Conservation (phyloP, 805 yeast genomes). For the Candida cerambycidarum region DNA sequence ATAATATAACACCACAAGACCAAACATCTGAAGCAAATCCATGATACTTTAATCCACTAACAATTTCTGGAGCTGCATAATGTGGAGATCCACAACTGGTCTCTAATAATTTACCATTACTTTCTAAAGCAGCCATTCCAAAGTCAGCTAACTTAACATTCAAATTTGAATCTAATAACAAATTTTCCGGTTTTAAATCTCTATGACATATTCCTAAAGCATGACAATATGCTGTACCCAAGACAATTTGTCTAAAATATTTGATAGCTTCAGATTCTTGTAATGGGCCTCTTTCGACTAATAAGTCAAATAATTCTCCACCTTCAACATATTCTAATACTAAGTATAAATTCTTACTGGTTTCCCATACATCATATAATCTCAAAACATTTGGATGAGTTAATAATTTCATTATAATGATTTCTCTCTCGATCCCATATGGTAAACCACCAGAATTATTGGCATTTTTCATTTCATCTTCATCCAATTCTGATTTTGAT, state of each 20-base stretch:
- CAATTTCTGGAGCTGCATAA: constrained; percentile 87
- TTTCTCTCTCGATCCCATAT: constrained; percentile 95
- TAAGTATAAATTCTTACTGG: constrained; percentile 79
- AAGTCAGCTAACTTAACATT: constrained; percentile 81
- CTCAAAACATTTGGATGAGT: constrained; percentile 94
- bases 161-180: constrained; percentile 62
- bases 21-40: constrained; percentile 86
- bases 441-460: constrained; percentile 55
- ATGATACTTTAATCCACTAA: constrained; percentile 72
- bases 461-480: constrained; percentile 29
- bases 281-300: constrained; percentile 69
- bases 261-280: constrained; percentile 72
- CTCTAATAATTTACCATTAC: constrained; percentile 66
- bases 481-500: constrained; percentile 57
- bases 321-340: constrained; percentile 84
- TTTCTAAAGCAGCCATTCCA: constrained; percentile 87
- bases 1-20: constrained; percentile 84
- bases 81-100: constrained; percentile 89
- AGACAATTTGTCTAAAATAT: constrained; percentile 73
- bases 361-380: constrained; percentile 97
- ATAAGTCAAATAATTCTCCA: constrained; percentile 78
- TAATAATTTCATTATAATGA: constrained; percentile 92
- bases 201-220: constrained; percentile 78
- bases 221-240: constrained; percentile 81
- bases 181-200: constrained; percentile 80